Evolutionary conservation across 202 grass and related monocot genomes (phyloP).

Genomic region (Musa balbisiana): DNA sequence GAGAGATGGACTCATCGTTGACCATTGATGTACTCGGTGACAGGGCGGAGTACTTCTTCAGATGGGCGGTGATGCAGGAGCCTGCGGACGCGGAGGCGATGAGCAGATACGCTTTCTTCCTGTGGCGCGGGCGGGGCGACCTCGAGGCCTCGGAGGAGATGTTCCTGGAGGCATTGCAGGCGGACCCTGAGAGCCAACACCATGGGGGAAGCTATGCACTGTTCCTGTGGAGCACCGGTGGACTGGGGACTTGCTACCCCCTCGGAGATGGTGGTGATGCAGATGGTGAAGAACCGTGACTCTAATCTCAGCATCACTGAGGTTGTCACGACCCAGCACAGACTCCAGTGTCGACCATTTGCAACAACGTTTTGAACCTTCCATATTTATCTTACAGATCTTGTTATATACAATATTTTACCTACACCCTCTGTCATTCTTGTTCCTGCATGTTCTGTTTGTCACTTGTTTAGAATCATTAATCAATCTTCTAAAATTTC

Average conservation of each 20-base stretch:
- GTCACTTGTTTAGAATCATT: too few relatives aligned
- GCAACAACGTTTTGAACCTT: too few relatives aligned
- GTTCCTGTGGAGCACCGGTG: conserved; percentile 81
- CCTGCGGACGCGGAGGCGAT: conserved; percentile 68
- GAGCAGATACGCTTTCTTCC: conserved; percentile 72
- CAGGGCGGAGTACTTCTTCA: not conserved
- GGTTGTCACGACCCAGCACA: too few relatives aligned
- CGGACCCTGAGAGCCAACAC: conserved; percentile 51
- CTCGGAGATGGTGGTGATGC: conserved; percentile 5
- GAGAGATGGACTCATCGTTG: not conserved
- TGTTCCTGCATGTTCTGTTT: too few relatives aligned
- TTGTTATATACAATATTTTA: too few relatives aligned
- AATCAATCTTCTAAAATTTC: too few relatives aligned
- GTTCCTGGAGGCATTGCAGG: conserved; percentile 49
- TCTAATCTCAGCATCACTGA: too few relatives aligned
- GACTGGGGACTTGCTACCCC: conserved; percentile 50
- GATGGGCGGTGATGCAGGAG: not conserved
- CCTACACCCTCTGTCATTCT: too few relatives aligned
- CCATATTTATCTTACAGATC: too few relatives aligned
- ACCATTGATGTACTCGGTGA: not conserved
- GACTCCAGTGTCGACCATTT: too few relatives aligned
- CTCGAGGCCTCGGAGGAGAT: conserved; percentile 59
- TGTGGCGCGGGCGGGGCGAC: conserved; percentile 57
- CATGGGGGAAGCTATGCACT: conserved; percentile 51
- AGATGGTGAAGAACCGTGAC: too few relatives aligned